Evolutionary conservation across 179 eudicot species (phyloP).

Genomic region (Pouteria campechiana): DNA sequence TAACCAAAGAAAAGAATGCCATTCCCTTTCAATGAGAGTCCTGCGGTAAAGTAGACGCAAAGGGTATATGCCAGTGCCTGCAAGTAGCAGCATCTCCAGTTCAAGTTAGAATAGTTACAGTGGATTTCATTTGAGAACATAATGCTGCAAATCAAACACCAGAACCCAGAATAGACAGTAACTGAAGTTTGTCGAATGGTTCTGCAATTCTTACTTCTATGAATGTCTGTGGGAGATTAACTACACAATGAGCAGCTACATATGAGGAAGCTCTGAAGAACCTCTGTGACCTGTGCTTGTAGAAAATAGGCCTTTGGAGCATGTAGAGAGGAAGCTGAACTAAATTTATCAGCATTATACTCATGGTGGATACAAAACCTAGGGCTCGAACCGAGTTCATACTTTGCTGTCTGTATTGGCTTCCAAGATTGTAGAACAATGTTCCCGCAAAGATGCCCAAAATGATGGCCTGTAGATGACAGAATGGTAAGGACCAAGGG

Average conservation of each 20-base stretch:
- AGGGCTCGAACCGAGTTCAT: constrained; percentile 6
- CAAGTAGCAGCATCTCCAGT: neutral
- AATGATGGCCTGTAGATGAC: constrained; percentile 5
- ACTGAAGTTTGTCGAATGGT: no score
- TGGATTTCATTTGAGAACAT: no score
- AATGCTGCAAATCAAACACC: no score
- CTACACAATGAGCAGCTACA: constrained; percentile 1
- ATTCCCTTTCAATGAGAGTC: constrained; percentile 3
- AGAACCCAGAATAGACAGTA: no score
- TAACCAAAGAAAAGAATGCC: constrained; percentile 1
- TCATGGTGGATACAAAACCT: constrained; percentile 6
- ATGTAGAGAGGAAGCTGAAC: constrained; percentile 6
- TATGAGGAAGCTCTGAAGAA: constrained; percentile 8
- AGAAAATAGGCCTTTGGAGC: constrained; percentile 4
- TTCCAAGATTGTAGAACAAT: constrained; percentile 5
- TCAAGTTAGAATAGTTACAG: no score
- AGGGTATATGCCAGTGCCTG: constrained; percentile 6
- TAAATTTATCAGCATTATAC: constrained; percentile 7
- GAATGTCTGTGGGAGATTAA: constrained; percentile 4
- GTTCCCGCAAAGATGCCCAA: constrained; percentile 3
- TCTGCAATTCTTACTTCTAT: constrained; percentile 1
- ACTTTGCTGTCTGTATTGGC: neutral
- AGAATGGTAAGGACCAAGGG: no score
- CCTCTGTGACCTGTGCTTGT: constrained; percentile 5
- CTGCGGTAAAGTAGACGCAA: neutral